These are phyloP conservation scores for Podaxis rugospora DNA, from an alignment of 768 basidiomycete genomes.

Conservation along the genomic window DNA sequence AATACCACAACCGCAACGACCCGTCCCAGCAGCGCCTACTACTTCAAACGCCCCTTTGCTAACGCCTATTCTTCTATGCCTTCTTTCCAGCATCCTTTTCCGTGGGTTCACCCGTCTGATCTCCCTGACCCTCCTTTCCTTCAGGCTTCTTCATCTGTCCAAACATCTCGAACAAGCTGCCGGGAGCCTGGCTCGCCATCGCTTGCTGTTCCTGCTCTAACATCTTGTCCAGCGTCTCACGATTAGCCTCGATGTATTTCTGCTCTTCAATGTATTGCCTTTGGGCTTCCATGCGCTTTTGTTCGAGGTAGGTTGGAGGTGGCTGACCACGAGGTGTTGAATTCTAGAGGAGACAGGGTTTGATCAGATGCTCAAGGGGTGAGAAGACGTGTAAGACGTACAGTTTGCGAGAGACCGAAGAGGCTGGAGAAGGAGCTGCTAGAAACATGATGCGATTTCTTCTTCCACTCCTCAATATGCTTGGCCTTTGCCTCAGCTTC, in stretches of 20 bases:
- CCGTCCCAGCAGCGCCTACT: not conserved
- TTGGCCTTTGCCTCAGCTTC: constrained; percentile 79
- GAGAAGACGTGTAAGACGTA: constrained; percentile 10
- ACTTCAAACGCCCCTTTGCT: not conserved
- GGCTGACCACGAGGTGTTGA: constrained; percentile 23
- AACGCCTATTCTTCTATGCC: not conserved
- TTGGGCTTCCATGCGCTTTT: constrained; percentile 49
- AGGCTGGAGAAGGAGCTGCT: constrained; percentile 32
- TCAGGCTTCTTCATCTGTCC: constrained; percentile 21
- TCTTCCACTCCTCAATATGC: constrained; percentile 81
- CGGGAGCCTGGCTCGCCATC: constrained; percentile 40
- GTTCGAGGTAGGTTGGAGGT: constrained; percentile 50
- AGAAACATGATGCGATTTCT: constrained; percentile 30
- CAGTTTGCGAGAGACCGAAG: constrained; percentile 32
- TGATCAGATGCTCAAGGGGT: not conserved
- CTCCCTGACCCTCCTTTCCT: not conserved
- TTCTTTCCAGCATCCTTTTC: constrained; percentile 1
- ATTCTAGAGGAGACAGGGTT: constrained; percentile 11
- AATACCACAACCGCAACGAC: not conserved
- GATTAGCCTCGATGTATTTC: constrained; percentile 42
- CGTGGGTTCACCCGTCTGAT: not conserved
- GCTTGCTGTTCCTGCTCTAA: constrained; percentile 30
- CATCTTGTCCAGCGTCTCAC: constrained; percentile 21
- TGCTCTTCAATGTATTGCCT: constrained; percentile 44
- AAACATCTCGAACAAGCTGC: constrained; percentile 45